Evolutionary conservation across 1,139 yeast species (phyloP).

Genomic region (Candida glucosophila): DNA sequence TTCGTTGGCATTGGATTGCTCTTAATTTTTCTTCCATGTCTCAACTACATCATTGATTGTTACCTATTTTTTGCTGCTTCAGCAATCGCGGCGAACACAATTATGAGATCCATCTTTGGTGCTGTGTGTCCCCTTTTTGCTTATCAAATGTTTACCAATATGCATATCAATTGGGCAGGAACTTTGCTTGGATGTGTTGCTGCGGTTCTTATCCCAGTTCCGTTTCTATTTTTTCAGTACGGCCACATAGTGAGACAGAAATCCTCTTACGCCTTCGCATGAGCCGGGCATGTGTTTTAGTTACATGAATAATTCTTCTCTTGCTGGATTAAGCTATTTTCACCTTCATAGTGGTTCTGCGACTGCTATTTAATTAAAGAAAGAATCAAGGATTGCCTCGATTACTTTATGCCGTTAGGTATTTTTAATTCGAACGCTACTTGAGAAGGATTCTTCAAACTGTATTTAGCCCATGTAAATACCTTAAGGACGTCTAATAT

Average conservation of each 20-base stretch:
- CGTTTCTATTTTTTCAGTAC: conserved; percentile 55
- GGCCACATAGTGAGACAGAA: conserved; percentile 55
- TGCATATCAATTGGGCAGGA: conserved; percentile 82
- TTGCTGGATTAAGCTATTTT: too few species aligned
- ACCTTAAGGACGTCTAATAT: too few species aligned
- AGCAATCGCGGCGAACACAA: conserved; percentile 83
- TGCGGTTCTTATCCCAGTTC: conserved; percentile 57
- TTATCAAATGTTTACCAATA: conserved; percentile 58
- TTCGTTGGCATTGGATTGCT: conserved; percentile 66
- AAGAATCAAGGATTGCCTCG: too few species aligned
- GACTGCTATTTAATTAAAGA: too few species aligned
- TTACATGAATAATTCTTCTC: too few species aligned
- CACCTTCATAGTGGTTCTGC: too few species aligned
- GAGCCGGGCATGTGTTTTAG: too few species aligned
- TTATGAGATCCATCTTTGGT: conserved; percentile 57
- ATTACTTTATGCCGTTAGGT: too few species aligned
- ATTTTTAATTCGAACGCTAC: too few species aligned
- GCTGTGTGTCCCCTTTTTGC: conserved; percentile 46
- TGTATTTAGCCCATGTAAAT: too few species aligned
- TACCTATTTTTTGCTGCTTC: conserved; percentile 74
- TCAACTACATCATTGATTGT: conserved; percentile 68
- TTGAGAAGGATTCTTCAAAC: too few species aligned
- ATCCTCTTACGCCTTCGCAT: conserved; percentile 41
- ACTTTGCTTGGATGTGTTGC: conserved; percentile 67
- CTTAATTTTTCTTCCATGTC: conserved; percentile 61